Evolutionary conservation across 352 stramenopile genomes (phyloP).

Genomic region (Globisporangium iwayamae): DNA sequence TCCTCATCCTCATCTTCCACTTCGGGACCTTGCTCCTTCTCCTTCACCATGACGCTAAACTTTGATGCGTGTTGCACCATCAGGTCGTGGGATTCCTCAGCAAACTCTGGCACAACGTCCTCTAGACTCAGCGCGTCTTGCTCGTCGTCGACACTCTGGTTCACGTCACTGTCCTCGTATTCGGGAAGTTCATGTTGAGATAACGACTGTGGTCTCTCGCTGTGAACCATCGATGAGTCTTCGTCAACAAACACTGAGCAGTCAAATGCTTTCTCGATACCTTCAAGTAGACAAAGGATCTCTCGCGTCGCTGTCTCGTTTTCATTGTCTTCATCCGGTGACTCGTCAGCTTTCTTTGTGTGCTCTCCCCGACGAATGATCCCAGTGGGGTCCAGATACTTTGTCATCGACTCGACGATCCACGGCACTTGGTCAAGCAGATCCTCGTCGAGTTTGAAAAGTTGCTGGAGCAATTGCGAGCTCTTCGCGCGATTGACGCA

Average conservation of each 20-base stretch:
- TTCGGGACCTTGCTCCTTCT: constrained; percentile 9
- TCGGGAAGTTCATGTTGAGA: not conserved
- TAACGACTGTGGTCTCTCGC: not conserved
- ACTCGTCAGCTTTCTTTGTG: not conserved
- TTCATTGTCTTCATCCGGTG: not conserved
- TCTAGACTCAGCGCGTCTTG: constrained; percentile 8
- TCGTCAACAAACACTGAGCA: constrained; percentile 3
- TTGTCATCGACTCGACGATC: constrained; percentile 45
- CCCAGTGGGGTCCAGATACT: constrained; percentile 39
- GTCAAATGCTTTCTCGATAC: constrained; percentile 11
- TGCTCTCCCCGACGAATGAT: constrained; percentile 11
- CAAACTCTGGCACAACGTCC: constrained; percentile 11
- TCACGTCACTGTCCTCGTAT: not conserved
- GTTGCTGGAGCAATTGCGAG: constrained; percentile 30
- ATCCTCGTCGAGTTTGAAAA: constrained; percentile 34
- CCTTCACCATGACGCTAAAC: not conserved
- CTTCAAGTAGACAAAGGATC: not conserved
- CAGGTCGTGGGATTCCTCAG: not conserved
- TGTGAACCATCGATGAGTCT: not conserved
- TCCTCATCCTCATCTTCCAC: constrained; percentile 1
- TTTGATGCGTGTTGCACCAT: not conserved
- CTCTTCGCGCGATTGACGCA: constrained; percentile 24
- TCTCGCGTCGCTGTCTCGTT: not conserved
- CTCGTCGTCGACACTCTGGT: not conserved
- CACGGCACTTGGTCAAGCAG: constrained; percentile 35